Percentiles rank a stretch among this genome's conserved stretches.
These are phyloP conservation scores for Prunus campanulata DNA, from an alignment of 306 rosid species.

Conservation along the genomic window DNA sequence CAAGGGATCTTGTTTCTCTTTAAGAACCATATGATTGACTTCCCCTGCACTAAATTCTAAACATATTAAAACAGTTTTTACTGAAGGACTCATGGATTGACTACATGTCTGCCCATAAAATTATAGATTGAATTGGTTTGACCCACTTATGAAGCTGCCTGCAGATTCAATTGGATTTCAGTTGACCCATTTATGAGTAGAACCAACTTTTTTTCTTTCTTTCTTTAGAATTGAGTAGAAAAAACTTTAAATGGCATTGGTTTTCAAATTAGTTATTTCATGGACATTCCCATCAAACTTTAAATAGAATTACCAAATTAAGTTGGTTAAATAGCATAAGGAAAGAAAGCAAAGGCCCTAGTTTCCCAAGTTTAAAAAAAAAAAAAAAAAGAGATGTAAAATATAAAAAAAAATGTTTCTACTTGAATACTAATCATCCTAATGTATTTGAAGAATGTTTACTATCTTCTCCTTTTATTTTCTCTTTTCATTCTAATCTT, in stretches of 20 bases:
- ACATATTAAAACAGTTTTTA: not conserved
- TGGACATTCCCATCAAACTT: not conserved
- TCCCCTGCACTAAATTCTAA: not conserved
- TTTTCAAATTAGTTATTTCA: not conserved
- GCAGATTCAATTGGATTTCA: not conserved
- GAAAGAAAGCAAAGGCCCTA: not conserved
- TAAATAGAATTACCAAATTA: not conserved
- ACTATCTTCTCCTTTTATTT: not conserved
- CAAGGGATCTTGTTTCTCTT: not conserved
- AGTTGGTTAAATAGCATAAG: not conserved
- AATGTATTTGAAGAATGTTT: no score
- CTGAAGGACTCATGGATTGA: not conserved
- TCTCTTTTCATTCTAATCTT: not conserved
- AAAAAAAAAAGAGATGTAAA: no score
- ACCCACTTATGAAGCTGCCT: conserved; percentile 12
- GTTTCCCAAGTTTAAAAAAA: no score
- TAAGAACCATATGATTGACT: conserved; percentile 10
- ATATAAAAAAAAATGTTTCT: no score
- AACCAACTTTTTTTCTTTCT: not conserved
- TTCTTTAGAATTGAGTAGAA: no score
- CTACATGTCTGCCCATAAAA: not conserved
- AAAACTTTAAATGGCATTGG: no score
- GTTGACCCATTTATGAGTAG: conserved; percentile 6
- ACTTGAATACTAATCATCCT: no score
- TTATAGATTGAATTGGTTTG: conserved; percentile 10